Percentiles rank a stretch among this genome's conserved stretches.
Evolutionary conservation across 2,329 filamentous ascomycete species (phyloP).

Genomic region (Xylaria sp.): DNA sequence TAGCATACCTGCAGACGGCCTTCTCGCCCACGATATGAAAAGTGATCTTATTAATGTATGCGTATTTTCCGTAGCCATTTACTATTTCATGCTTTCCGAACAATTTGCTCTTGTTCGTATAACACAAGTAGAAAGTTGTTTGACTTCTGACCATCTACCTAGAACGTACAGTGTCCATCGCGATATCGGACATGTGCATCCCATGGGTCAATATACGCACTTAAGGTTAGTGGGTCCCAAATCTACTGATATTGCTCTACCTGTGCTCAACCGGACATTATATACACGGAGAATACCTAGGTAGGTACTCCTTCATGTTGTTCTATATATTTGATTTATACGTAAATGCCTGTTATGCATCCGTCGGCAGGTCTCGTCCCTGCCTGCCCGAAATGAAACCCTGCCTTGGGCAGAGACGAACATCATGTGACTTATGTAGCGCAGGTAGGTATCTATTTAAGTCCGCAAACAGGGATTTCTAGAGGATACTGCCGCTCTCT

Average conservation of each 20-base stretch:
- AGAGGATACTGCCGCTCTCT: background rate
- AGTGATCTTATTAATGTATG: background rate
- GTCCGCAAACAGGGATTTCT: background rate
- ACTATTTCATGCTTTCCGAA: background rate
- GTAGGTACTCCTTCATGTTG: background rate
- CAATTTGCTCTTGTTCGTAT: background rate
- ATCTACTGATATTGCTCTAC: background rate
- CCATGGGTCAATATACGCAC: background rate
- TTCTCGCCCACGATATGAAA: background rate
- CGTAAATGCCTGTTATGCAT: constrained; percentile 5
- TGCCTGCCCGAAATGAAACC: background rate
- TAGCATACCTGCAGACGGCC: background rate
- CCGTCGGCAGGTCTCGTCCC: background rate
- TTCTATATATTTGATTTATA: background rate
- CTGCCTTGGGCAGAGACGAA: background rate
- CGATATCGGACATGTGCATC: background rate
- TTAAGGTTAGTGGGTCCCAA: background rate
- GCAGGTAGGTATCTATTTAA: constrained; percentile 27
- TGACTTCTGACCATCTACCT: background rate
- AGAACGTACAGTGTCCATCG: background rate
- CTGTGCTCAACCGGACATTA: too few relatives aligned
- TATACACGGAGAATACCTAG: background rate
- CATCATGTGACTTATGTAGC: constrained; percentile 7
- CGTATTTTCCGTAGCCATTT: background rate
- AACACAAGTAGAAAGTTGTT: background rate